Base-by-base conservation (phyloP, 768 basidiomycete species). In the Rubroboletus satanas region DNA sequence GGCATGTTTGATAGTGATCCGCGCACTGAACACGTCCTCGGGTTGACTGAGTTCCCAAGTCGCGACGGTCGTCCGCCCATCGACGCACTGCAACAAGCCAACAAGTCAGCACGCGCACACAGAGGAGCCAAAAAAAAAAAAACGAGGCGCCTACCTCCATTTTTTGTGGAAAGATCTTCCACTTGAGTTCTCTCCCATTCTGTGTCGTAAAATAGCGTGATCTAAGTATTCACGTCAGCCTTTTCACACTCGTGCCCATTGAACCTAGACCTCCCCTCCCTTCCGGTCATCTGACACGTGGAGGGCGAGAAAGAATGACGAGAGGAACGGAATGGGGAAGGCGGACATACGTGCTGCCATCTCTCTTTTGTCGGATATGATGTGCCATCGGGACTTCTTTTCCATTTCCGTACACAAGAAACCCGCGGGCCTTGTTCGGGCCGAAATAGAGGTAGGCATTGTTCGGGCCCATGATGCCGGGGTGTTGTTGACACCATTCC, bases 381-480 rank as follows among this genome's bases (percentile, higher is more conserved):
- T 82, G 75, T 3, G 70, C 67, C 88, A 92, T 90, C 7, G 78
- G 71, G 38, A 77, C 66, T 29, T 77, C 77, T 21, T 75, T 73
- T 57, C 80, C 82, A 54, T 84, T 87, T 4, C 89, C 88, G 53
- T 89, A 90, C 41, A 81, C 77, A 49, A 90, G 71, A 61, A 83
- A 83, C 3, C 89, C 89, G 5, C 81, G 78, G 3, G 75, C 61
- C 51, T 75, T 78, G 39, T 75, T 74, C 6, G 89, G 87, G 1
- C 89, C 89, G 55, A 91, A 83, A 64, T 88, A 90, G 57, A 90
- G 80, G 66, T 79, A 88, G 6, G 89, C 83, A 38, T 81, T 85
- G 55, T 78, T 81, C n/a, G 89, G 89, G n/a, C 89, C 89, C 83
- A 89, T 85, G 58, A 90, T 83, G 45, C 74, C 77, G 23, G 82